Evolutionary conservation across 192 early-diverging fungal species (phyloP).

Genomic region (Podila epicladia): DNA sequence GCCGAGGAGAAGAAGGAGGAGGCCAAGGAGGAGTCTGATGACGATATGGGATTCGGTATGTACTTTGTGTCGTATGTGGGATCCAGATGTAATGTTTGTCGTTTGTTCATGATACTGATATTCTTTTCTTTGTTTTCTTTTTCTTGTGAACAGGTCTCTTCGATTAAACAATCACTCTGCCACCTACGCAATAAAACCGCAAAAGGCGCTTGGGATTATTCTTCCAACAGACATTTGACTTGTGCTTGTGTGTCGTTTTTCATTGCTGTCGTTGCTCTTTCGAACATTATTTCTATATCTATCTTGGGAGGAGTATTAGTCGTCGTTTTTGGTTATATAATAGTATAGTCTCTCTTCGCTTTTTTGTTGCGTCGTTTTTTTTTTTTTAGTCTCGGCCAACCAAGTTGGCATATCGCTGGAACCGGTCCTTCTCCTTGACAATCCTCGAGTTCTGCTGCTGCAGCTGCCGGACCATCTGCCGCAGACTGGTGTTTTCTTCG

Average conservation of each 20-base stretch:
- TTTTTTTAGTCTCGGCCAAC: constrained; percentile 15
- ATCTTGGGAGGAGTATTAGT: background rate
- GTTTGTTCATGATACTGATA: no score
- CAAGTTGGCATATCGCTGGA: constrained; percentile 40
- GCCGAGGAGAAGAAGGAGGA: constrained; percentile 66
- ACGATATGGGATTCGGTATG: constrained; percentile 88
- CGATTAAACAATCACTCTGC: constrained; percentile 48
- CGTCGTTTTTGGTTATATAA: background rate
- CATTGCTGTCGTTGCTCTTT: background rate
- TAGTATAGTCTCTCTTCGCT: no score
- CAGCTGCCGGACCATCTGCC: constrained; percentile 41
- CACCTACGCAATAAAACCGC: constrained; percentile 35
- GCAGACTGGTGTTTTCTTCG: constrained; percentile 40
- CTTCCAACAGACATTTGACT: background rate
- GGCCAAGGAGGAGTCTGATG: constrained; percentile 84
- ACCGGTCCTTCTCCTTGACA: constrained; percentile 39
- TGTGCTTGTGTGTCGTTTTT: background rate
- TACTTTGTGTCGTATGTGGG: background rate
- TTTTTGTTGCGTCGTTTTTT: no score
- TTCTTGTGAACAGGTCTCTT: constrained; percentile 5
- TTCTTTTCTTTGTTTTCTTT: background rate
- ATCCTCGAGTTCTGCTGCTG: constrained; percentile 29
- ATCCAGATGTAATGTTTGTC: background rate
- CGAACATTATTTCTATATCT: background rate
- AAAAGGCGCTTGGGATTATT: background rate